phyloP scores from a whole-genome alignment of 2,329 filamentous ascomycete genomes.

The Tolypocladium cylindrosporum region DNA sequence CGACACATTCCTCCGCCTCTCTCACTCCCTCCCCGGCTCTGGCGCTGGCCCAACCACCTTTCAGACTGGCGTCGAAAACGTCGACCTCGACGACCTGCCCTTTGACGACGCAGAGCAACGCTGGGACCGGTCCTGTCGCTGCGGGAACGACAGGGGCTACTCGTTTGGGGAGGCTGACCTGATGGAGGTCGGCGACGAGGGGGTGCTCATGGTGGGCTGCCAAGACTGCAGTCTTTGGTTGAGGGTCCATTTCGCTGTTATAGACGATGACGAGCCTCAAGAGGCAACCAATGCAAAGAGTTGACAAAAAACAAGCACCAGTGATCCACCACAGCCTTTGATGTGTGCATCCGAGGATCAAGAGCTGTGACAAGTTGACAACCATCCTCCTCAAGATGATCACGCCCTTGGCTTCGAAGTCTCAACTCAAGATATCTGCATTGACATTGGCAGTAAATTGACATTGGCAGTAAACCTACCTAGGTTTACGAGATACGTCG shows the following conservation, averaged over 20 bases:
- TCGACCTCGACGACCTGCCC: conserved; percentile 55
- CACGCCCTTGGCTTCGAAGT: background rate
- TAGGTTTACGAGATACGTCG: background rate
- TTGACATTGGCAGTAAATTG: background rate
- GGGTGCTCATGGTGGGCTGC: conserved; percentile 55
- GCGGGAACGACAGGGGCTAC: conserved; percentile 53
- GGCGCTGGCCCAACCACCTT: conserved; percentile 20
- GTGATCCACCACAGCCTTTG: background rate
- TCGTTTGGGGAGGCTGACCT: conserved; percentile 48
- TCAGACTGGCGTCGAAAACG: conserved; percentile 50
- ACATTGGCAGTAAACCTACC: background rate
- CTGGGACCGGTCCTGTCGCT: conserved; percentile 52
- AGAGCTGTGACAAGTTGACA: background rate
- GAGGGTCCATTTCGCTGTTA: conserved; percentile 51
- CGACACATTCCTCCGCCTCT: conserved; percentile 36
- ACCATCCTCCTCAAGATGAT: background rate
- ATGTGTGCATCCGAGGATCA: background rate
- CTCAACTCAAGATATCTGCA: background rate
- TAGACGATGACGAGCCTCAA: conserved; percentile 23
- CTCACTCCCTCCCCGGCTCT: conserved; percentile 10
- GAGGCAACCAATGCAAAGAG: conserved; percentile 10
- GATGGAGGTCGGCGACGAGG: conserved; percentile 45
- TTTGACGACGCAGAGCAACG: conserved; percentile 36
- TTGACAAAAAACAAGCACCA: conserved; percentile 6
- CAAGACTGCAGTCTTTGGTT: conserved; percentile 58